Base-by-base conservation (phyloP, 2,329 filamentous ascomycete species). In the Botrytis pseudocinerea region DNA sequence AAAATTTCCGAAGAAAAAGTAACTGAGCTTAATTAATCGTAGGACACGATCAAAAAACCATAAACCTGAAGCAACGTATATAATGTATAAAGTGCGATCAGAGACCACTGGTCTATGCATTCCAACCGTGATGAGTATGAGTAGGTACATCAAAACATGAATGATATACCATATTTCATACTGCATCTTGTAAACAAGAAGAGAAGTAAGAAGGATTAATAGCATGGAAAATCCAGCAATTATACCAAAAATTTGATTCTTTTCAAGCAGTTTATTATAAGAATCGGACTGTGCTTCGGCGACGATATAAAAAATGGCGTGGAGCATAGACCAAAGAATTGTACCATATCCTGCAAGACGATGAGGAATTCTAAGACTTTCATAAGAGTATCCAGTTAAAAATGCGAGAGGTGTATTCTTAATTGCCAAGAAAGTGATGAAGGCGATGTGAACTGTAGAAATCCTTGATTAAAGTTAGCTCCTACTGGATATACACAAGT, bases 321-420 rank as follows among this genome's bases (percentile, higher is more conserved):
- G 88, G 3, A 87, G 73, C 25, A 87, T 78, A 73, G 85, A 80
- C 48, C 82, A 82, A 48, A 82, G 72, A 40, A 89, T 82, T 28
- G 86, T 85, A 10, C 82, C 83, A 76, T 85, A 87, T 4, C 88
- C 88, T 6, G 84, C 83, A 28, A 87, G 81, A 73, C 86, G 85
- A 76, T 90, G 88, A 4, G 90, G 82, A 66, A 86, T 83, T 76
- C 89, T 90, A 69, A 90, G 84, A 32, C 86, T 84, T 74, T 90
- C 88, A 78, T 90, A 88, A 8, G 87, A 89, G 77, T 85, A 87
- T 2, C 84, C 81, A 1, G 85, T 86, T 18, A 90, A 75, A 73
- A 85, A 84, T 0, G 85, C 85, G 28, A 90, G 79, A 0, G 88
- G 88, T 0, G 88, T 90, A 77, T 90, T 89, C 76, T 89, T 89